Base-by-base conservation (phyloP, 139 green algal genomes). In the Astrephomene gubernaculifera region DNA sequence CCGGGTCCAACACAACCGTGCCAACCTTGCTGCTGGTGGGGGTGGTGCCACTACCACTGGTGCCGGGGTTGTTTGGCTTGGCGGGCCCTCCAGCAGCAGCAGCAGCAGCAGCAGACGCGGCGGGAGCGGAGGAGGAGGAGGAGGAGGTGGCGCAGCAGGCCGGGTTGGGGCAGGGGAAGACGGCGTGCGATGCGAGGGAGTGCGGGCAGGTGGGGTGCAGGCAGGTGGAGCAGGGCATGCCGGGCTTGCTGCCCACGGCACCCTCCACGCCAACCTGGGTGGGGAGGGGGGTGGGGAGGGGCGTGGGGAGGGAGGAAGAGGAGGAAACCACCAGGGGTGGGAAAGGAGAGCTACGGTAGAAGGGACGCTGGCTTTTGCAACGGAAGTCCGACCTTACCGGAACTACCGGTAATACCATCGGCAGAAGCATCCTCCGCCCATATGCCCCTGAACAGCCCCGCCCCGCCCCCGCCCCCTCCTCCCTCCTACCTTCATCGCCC, bases 181-280 rank as follows among this genome's bases (percentile, higher is more conserved):
- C 74, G n/a, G 49, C 81, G 54, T 82, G 69, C n/a, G 67, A 36
- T 29, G 91, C 86, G 33, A 93, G 76, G 8, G 74, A 88, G 87
- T 97, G 93, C 2, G 87, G 88, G 89, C 93, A 98, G 38, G 88
- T 94, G 72, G 92, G 91, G 90, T 98, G 93, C 31, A 89, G 91
- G 85, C 96, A 98, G 49, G 88, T 89, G 61, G 89, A 95, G 92
- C 96, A 98, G 9, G 94, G 89, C 94, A 98, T 97, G 65, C 93
- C 96, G 19, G 84, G 63, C 72, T 90, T 95, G 57, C 63, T 79
- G n/a, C 83, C 86, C 39, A 71, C 43, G 10, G 75, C 86, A 38
- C 73, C 83, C 83, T 83, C 81, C 74, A 73, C 44, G 25, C 65
- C 85, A 29, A 83, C 76, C 76, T 83, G 76, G 29, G n/a, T n/a